Conservation (phyloP, 73 alveolate genomes). For the Paramecium sonneborni region DNA sequence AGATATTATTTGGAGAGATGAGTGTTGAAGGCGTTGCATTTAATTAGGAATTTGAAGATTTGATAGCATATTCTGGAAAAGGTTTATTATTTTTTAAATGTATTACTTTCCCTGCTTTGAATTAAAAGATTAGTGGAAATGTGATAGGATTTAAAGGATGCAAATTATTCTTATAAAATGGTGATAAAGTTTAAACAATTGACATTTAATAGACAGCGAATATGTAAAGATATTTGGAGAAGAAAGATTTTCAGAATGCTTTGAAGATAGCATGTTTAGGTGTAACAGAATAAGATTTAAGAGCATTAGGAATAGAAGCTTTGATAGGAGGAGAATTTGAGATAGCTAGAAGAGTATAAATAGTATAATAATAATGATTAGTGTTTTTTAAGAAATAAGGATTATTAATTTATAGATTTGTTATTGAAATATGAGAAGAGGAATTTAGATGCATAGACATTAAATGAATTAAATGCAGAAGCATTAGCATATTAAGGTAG, state of each 20-base stretch:
- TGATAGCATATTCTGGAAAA: slow-evolving; percentile 53
- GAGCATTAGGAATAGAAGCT: slow-evolving; percentile 57
- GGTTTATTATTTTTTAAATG: slow-evolving; percentile 54
- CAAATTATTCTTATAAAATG: slow-evolving; percentile 24
- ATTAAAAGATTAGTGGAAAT: slow-evolving; percentile 42
- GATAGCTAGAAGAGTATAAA: slow-evolving; percentile 62
- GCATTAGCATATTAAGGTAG: slow-evolving; percentile 33
- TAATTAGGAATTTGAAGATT: slow-evolving; percentile 61
- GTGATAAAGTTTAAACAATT: background rate
- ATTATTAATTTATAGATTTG: slow-evolving; percentile 15
- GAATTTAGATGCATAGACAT: background rate
- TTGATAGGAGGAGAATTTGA: slow-evolving; percentile 59
- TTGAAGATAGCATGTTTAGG: slow-evolving; percentile 57
- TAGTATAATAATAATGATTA: background rate
- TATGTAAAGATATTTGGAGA: slow-evolving; percentile 59
- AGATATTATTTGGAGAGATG: slow-evolving; percentile 60
- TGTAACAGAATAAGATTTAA: slow-evolving; percentile 58
- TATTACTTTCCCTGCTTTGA: slow-evolving; percentile 38
- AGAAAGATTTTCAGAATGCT: slow-evolving; percentile 57
- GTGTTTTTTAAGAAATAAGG: slow-evolving; percentile 35
- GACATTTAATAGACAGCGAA: slow-evolving; percentile 49
- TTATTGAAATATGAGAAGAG: background rate
- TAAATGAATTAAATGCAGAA: background rate
- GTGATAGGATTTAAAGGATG: slow-evolving; percentile 59
- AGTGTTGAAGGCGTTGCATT: slow-evolving; percentile 60